A percentile compares a stretch with the other conserved stretches of the same genome.
These are phyloP conservation scores for Rutidosis leptorrhynchoides DNA, from an alignment of 129 eudicot genomes.

Conservation along the genomic window DNA sequence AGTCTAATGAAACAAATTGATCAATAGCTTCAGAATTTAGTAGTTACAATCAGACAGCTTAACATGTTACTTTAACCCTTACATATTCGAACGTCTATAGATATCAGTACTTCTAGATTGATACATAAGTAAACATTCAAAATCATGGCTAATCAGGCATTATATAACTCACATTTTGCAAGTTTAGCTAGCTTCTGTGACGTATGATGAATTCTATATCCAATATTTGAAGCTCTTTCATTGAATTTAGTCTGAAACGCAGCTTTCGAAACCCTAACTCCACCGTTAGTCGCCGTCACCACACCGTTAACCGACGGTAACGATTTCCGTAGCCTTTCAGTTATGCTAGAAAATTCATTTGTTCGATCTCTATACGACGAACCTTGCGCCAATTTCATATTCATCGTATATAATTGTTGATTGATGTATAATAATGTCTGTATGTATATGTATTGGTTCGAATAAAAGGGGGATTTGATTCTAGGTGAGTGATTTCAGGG, in stretches of 20 bases:
- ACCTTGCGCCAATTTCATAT: conserved; percentile 43
- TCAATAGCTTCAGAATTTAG: background rate
- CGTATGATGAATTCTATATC: conserved; percentile 86
- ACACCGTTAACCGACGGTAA: conserved; percentile 20
- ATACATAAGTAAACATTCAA: background rate
- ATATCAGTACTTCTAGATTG: background rate
- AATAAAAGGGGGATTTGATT: conserved; percentile 12
- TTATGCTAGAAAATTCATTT: conserved; percentile 57
- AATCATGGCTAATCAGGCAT: too few species aligned
- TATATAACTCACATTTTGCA: conserved; percentile 59
- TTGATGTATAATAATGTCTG: background rate
- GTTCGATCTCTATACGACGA: conserved; percentile 81
- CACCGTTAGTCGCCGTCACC: conserved; percentile 29
- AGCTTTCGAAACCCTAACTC: conserved; percentile 34
- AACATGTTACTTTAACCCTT: background rate
- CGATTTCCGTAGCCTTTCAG: conserved; percentile 55
- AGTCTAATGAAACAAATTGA: background rate
- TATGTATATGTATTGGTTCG: conserved; percentile 15
- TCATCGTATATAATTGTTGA: conserved; percentile 24
- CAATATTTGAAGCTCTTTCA: conserved; percentile 76
- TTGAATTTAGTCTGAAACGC: conserved; percentile 74
- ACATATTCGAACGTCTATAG: background rate
- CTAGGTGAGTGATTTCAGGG: conserved; percentile 25
- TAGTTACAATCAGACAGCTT: background rate
- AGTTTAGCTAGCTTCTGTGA: conserved; percentile 90